Base-by-base conservation (phyloP, 75 land plant species). In the Picea glauca region DNA sequence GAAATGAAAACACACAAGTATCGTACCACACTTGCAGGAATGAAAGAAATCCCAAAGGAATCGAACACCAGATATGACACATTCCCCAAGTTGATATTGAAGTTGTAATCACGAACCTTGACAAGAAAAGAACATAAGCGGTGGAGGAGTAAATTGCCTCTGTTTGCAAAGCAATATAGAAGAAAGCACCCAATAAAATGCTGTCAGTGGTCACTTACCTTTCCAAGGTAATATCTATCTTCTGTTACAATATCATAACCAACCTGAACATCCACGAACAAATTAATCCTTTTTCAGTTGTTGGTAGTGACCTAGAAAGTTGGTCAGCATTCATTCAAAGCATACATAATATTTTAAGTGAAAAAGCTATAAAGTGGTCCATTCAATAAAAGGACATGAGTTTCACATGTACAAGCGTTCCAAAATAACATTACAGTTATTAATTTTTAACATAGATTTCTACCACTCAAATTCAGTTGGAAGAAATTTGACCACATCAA, bases 201-300 rank as follows among this genome's bases (percentile, higher is more conserved):
- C 30, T 13, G 14, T 12, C 31, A 26, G 6, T 15, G 67, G 20
- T 14, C 18, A 82, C 75, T 80, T n/a, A 93, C 96, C 87, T 91
- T 93, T 61, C 96, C 96, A 79, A 93, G 81, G n/a, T 72, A 87
- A 17, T 77, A 76, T 50, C 91, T 80, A 66, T 86, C 83, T 77
- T 88, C 88, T 3, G 96, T 93, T 17, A 91, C 83, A 72, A 92
- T 90, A 80, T 81, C 84, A 84, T 96, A 93, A 83, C 98, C 96
- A 84, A 89, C 90, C 96, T 93, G 81, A 54, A 81, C 13, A 68
- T 18, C 50, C 18, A 68, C 0, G 33, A 62, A 62, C 31, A 46
- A 68, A 68, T 20, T 38, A 38, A 17, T 18, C 18, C 7, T 67
- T 46, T 68, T 68, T 65, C 14, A 32, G 38, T 3, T 32, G 3